Percentiles rank a stretch among this genome's conserved stretches.
These are phyloP conservation scores for Leishmania amazonensis DNA, from an alignment of 208 protist genomes.

Conservation along the genomic window DNA sequence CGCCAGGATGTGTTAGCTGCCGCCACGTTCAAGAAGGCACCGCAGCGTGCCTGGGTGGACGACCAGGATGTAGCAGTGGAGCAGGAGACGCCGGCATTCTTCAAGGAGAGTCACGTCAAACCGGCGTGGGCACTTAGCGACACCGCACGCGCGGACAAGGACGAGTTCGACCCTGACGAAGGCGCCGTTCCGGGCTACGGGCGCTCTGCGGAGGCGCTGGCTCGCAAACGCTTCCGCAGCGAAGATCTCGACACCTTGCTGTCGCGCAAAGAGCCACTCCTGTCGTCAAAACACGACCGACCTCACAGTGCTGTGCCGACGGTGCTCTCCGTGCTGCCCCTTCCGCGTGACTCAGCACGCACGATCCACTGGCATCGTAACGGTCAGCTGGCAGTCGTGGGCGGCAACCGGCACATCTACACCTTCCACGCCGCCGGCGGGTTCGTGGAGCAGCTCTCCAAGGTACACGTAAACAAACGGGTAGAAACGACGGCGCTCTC, in stretches of 20 bases:
- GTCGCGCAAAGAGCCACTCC: constrained; percentile 74
- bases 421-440: constrained; percentile 80
- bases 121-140: constrained; percentile 69
- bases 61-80: constrained; percentile 50
- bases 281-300: constrained; percentile 57
- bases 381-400: constrained; percentile 77
- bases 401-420: constrained; percentile 80
- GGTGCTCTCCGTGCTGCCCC: constrained; percentile 69
- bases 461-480: constrained; percentile 51
- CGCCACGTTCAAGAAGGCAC: background rate
- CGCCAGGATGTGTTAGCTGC: background rate
- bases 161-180: constrained; percentile 6
- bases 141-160: constrained; percentile 16
- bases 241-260: constrained; percentile 78
- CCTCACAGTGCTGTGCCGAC: constrained; percentile 41
- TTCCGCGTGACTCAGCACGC: constrained; percentile 69
- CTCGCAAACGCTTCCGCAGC: constrained; percentile 71
- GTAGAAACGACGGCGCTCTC: constrained; percentile 63
- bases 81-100: constrained; percentile 39
- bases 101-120: constrained; percentile 40
- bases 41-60: constrained; percentile 64
- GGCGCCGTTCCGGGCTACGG: constrained; percentile 5
- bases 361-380: constrained; percentile 86
- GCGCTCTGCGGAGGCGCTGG: constrained; percentile 14
- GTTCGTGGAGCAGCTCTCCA: constrained; percentile 81